A percentile compares a stretch with the other conserved stretches of the same genome.
Conservation (phyloP, 805 yeast species). For the Lipomyces mesembrius region DNA sequence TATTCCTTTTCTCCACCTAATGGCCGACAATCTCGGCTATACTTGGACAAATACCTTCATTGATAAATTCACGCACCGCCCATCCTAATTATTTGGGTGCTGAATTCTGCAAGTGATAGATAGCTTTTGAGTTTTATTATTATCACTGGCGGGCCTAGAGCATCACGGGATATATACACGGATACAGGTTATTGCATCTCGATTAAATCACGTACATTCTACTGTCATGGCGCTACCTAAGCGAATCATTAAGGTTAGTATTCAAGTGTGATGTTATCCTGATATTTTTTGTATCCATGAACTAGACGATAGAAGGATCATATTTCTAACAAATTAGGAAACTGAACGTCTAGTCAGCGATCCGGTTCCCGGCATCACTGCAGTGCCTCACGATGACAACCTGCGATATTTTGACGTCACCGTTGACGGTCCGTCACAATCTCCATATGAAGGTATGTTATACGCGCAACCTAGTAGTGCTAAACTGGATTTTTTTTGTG, state of each 20-base stretch:
- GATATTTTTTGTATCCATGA: not conserved
- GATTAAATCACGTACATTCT: not conserved
- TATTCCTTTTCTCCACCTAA: not conserved
- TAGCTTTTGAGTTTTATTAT: not conserved
- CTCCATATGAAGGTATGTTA: conserved; percentile 82
- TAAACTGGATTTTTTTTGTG: not conserved
- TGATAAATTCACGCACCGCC: not conserved
- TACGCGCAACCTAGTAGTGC: not conserved
- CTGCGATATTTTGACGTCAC: conserved; percentile 90
- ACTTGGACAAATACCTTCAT: not conserved
- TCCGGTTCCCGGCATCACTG: conserved; percentile 95
- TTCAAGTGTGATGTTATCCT: not conserved
- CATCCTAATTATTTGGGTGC: not conserved
- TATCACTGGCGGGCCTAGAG: not conserved
- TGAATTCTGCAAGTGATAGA: not conserved
- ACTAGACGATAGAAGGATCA: not conserved
- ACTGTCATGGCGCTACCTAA: conserved; percentile 64
- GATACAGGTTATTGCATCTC: conserved; percentile 4
- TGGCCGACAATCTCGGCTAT: not conserved
- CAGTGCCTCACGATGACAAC: conserved; percentile 92
- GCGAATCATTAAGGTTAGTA: conserved; percentile 79
- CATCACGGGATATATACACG: not conserved
- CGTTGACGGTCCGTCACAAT: conserved; percentile 86
- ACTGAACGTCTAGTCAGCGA: conserved; percentile 90
- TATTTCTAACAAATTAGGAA: conserved; percentile 56